Evolutionary conservation across 2,329 filamentous ascomycete species (phyloP).

Genomic region (Geosmithia flava): DNA sequence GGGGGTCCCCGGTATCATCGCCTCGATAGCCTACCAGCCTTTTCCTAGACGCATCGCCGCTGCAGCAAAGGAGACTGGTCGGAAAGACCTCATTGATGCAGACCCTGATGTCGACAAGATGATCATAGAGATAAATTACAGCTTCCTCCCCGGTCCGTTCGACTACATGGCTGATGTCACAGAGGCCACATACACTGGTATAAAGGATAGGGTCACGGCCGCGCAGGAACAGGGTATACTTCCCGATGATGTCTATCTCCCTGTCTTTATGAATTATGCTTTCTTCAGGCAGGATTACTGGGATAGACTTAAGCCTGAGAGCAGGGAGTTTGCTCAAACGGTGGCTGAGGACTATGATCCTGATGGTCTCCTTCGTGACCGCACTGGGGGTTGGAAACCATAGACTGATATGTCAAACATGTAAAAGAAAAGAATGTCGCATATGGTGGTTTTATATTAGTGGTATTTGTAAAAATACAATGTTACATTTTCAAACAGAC

Average conservation of each 20-base stretch:
- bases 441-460: too few species aligned
- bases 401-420: constrained; percentile 2
- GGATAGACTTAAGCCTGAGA: constrained; percentile 21
- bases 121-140: constrained; percentile 30
- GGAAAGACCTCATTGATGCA: constrained; percentile 22
- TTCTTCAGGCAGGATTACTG: constrained; percentile 29
- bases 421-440: too few species aligned
- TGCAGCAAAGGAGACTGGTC: constrained; percentile 16
- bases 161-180: constrained; percentile 8
- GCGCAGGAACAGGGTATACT: constrained; percentile 17
- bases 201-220: constrained; percentile 8
- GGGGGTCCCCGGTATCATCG: constrained; percentile 8
- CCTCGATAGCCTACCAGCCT: constrained; percentile 24
- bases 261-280: constrained; percentile 30
- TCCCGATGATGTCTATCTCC: constrained; percentile 20
- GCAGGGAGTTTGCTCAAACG: constrained; percentile 16
- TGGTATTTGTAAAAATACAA: too few species aligned
- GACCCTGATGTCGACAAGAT: constrained; percentile 25
- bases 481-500: not conserved
- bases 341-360: constrained; percentile 24
- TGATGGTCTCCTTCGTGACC: constrained; percentile 19
- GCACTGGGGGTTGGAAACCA: constrained; percentile 27
- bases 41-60: constrained; percentile 21
- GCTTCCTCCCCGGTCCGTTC: constrained; percentile 16
- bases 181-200: constrained; percentile 4